Evolutionary conservation across 495 filamentous ascomycete genomes (phyloP), one percentile per base, ranked within the genome.

Genomic region (Penicillium lividum): DNA sequence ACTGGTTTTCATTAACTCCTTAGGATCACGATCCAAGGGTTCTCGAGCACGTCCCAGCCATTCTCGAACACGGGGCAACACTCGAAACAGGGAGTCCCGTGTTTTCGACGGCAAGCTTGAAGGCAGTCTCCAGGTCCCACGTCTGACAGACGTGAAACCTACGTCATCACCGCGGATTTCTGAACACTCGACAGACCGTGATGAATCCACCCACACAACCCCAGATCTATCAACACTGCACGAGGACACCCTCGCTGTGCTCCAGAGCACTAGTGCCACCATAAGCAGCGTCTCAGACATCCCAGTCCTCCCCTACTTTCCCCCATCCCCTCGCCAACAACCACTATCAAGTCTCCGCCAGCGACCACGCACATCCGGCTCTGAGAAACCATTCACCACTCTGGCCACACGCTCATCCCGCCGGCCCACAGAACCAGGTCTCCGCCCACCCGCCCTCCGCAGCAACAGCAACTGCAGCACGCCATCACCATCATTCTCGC

Each of bases 1-100:
- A 22, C 52, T 77, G 59, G 71, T 77, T 29, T 63, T 74, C 58
- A 75, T 77, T 57, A 73, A 70, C 30, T 67, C 74, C 9, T 51
- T 67, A 28, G 53, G 57, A 0, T 27, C 60, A 40, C 62, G 65
- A 11, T 51, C 53, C 4, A 70, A 69, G 61, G 18, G 25, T 29
- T 42, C 67, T 0, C 47, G 40, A 52, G 40, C 59, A 18, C 55
- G 57, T 5, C 28, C 54, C 1, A 59, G 13, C 29, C 48, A 58
- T 16, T 40, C 62, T 54, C 65, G 60, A 22, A 57, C 62, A 16
- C 58, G 62, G n/a, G 63, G 54, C 25, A 62, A 58, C 40, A 53
- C 62, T 52, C 62, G 65, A 15, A 54, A 52, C 34, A 60, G 67
- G 1, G 63, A 62, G 22, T 52, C 56, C 2, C 58, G 56, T 4